Percentiles rank a stretch among this genome's conserved stretches.
These are phyloP conservation scores for Aspergillus transmontanensis DNA, from an alignment of 2,329 filamentous ascomycete species.

Conservation along the genomic window DNA sequence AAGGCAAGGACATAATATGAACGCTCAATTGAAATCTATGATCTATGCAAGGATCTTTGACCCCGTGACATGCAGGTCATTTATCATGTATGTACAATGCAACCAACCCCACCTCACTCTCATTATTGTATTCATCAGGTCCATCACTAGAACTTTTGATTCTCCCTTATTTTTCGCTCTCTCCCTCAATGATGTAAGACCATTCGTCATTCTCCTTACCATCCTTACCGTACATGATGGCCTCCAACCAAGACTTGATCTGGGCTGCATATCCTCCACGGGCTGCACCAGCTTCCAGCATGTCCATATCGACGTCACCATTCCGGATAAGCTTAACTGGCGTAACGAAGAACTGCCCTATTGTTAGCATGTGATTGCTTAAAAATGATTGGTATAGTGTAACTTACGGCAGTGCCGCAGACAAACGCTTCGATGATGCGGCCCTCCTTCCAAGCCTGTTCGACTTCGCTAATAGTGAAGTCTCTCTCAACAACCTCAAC, in stretches of 20 bases:
- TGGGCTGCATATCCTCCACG: constrained; percentile 36
- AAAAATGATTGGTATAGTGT: no score
- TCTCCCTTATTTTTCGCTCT: constrained; percentile 38
- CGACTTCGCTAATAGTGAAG: constrained; percentile 78
- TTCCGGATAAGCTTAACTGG: constrained; percentile 70
- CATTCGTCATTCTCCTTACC: constrained; percentile 69
- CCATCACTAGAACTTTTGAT: not conserved
- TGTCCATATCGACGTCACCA: constrained; percentile 63
- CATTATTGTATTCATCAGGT: not conserved
- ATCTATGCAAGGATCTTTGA: constrained; percentile 8
- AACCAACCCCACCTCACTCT: not conserved
- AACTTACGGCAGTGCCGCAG: constrained; percentile 78
- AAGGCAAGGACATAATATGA: not conserved
- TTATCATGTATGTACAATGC: constrained; percentile 2
- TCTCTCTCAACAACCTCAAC: constrained; percentile 80
- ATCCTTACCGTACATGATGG: constrained; percentile 75
- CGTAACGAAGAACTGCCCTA: constrained; percentile 66
- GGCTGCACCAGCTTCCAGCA: constrained; percentile 40
- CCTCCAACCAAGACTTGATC: constrained; percentile 68
- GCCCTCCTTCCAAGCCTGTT: constrained; percentile 72
- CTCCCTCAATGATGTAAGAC: constrained; percentile 68
- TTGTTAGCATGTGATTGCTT: constrained; percentile 6
- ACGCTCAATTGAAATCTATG: constrained; percentile 2
- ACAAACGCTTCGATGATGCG: constrained; percentile 83
- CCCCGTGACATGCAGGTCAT: not conserved